Conservation (phyloP, 495 filamentous ascomycete genomes). For the Aspergillus sparsus region DNA sequence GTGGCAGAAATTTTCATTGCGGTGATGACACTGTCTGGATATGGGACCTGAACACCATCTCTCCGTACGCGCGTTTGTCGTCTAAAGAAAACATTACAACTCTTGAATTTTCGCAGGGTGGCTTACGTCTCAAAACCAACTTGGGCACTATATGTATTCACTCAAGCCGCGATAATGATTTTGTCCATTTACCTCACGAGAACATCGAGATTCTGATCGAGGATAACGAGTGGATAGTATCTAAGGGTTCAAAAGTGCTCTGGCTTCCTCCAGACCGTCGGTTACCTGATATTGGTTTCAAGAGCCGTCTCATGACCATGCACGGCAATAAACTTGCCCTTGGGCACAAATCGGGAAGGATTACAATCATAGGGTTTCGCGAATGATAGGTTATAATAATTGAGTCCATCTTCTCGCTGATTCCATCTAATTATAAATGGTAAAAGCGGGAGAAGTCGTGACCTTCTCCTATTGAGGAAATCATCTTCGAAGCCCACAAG, state of each 20-base stretch:
- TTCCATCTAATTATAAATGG: too few species aligned
- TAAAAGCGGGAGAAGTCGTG: too few species aligned
- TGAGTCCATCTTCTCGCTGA: too few species aligned
- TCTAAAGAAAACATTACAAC: not conserved
- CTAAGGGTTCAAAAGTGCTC: conserved; percentile 4
- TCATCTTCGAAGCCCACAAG: too few species aligned
- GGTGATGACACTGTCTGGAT: conserved; percentile 16
- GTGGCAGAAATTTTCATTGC: not conserved
- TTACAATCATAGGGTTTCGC: too few species aligned
- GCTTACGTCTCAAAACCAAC: conserved; percentile 1
- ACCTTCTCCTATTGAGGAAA: too few species aligned
- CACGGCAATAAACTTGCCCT: too few species aligned
- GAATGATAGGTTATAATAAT: too few species aligned
- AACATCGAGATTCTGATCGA: conserved; percentile 1
- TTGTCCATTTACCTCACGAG: not conserved
- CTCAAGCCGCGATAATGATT: not conserved
- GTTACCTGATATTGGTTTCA: too few species aligned
- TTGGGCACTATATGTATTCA: conserved; percentile 6
- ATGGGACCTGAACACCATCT: not conserved
- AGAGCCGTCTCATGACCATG: too few species aligned
- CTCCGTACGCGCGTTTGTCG: too few species aligned
- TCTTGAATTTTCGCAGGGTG: conserved; percentile 4
- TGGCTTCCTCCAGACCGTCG: conserved; percentile 3
- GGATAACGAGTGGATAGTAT: conserved; percentile 1
- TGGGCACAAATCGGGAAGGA: too few species aligned